Evolutionary conservation across 73 alveolate genomes (phyloP).

Genomic region (Uronychia setigera): DNA sequence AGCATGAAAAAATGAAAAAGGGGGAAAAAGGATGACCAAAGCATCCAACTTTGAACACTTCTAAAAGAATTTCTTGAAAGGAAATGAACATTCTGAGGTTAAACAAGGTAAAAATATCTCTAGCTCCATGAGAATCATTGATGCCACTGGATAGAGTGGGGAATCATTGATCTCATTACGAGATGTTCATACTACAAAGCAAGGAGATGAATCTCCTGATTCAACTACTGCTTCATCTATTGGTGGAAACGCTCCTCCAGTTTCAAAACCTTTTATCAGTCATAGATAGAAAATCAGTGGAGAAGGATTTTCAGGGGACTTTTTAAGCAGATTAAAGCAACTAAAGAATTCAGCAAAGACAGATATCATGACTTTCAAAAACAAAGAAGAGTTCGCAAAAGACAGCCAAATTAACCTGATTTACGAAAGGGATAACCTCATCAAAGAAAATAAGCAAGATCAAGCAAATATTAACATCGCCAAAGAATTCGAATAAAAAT

Average conservation of each 20-base stretch:
- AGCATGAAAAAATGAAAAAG: neutral
- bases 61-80: neutral
- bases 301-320: neutral
- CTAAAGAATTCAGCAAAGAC: neutral
- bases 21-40: neutral
- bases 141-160: constrained; percentile 18
- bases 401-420: neutral
- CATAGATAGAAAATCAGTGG: neutral
- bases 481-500: neutral
- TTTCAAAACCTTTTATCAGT: neutral
- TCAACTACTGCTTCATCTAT: neutral
- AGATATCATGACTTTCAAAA: neutral
- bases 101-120: too few species aligned
- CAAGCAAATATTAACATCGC: neutral
- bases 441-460: neutral
- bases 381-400: neutral
- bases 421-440: neutral
- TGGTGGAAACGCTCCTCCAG: too few species aligned
- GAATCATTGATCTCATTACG: neutral
- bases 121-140: constrained; percentile 14
- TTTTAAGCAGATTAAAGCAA: neutral
- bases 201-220: neutral
- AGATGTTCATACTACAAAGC: neutral
- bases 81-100: neutral
- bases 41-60: neutral